Conservation (phyloP, 805 yeast species). For the Kodamaea jinghongensis region DNA sequence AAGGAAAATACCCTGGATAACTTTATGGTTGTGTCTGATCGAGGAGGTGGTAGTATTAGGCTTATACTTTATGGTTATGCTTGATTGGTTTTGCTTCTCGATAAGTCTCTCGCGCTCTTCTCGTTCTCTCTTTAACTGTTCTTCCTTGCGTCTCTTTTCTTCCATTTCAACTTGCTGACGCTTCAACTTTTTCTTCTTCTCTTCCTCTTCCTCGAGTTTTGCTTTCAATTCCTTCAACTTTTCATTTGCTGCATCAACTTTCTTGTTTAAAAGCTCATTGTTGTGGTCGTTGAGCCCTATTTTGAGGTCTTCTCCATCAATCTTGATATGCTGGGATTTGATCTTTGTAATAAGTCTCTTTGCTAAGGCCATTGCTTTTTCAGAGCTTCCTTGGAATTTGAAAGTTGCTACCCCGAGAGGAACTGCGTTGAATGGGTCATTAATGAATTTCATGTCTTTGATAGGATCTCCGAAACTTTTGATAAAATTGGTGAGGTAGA, state of each 20-base stretch:
- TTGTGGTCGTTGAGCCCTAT: conserved; percentile 51
- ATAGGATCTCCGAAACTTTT: conserved; percentile 60
- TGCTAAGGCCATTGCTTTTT: conserved; percentile 42
- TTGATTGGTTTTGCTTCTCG: conserved; percentile 10
- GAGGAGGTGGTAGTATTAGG: conserved; percentile 38
- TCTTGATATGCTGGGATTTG: conserved; percentile 32
- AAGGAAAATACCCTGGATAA: conserved; percentile 35
- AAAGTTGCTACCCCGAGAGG: conserved; percentile 72
- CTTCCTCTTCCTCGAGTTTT: conserved; percentile 32
- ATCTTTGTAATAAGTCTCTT: conserved; percentile 28
- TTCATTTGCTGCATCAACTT: conserved; percentile 34
- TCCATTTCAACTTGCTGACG: conserved; percentile 12
- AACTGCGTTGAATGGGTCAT: conserved; percentile 73
- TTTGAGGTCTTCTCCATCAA: conserved; percentile 53
- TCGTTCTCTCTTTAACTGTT: conserved; percentile 17
- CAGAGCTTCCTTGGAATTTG: conserved; percentile 55
- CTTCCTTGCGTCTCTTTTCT: conserved; percentile 15
- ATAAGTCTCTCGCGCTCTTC: conserved; percentile 13
- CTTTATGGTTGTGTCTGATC: conserved; percentile 26
- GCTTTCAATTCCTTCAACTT: conserved; percentile 22
- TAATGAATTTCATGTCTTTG: conserved; percentile 53
- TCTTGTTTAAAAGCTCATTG: conserved; percentile 35
- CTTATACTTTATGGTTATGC: conserved; percentile 13
- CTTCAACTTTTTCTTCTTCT: conserved; percentile 23
- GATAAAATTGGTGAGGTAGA: conserved; percentile 49